Base-by-base conservation (phyloP, 768 basidiomycete species). In the Lactifluus echinatus region DNA sequence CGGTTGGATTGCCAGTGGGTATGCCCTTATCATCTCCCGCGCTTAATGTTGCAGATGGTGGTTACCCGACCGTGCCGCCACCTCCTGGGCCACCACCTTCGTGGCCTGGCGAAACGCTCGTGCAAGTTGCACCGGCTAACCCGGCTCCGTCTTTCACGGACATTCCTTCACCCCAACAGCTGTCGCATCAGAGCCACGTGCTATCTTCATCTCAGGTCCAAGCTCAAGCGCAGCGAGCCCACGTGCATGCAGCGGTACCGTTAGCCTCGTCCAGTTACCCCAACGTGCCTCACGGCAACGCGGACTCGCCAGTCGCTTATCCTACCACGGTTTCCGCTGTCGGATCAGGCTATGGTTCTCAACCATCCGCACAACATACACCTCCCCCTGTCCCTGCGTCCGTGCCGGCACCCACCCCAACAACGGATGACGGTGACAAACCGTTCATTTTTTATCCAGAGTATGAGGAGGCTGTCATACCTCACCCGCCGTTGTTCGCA, bases 371-470 rank as follows among this genome's bases (percentile, higher is more conserved):
- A 33, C 29, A 40, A 12, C 37, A 40, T 24, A 11, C 47, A 2
- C 21, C 49, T 8, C 42, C 52, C 17, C 11, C 57, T 23, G 21
- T n/a, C 8, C 11, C 29, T 15, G 29, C 53, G 1, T 34, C 45
- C 17, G 29, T 19, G 8, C n/a, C 45, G 3, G 11, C 17, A 14
- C 23, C 11, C 14, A n/a, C 51, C 1, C 19, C 40, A 7, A 36
- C 50, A 14, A 29, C 52, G 12, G 62, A 63, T 40, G 62, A 61
- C 39, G 62, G 62, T 3, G 62, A 63, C 23, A 63, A 61, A 12
- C 62, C 62, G 3, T 63, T 63, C 53, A 63, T 63, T 31, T 63
- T 63, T 49, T 63, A 63, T 40, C 60, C 60, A 23, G 62, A 62
- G 24, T 61, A 61, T 44, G 62, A 61, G 29, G 52, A 55, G 7